Evolutionary conservation across 371 early-diverging fungal species (phyloP), one percentile per base, ranked within the genome.

Genomic region (Paraphysoderma sedebokerense): DNA sequence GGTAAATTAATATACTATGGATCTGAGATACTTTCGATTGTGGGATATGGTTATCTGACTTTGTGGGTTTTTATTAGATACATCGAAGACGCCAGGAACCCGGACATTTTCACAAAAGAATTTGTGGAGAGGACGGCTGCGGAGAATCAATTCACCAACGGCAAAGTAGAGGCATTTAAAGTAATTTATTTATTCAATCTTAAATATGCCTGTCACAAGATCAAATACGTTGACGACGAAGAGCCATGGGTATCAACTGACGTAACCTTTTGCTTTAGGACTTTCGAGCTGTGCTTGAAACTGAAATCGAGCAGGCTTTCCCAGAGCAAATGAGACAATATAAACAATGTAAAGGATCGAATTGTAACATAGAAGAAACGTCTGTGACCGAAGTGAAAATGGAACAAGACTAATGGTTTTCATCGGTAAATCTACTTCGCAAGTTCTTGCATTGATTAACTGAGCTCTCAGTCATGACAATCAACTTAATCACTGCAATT

Each of bases 91-190:
- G 80, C 77, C 22, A 65, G 66, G 42, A 82, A 79, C 38, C 82
- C 82, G 2, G 79, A 82, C 54, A 62, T 77, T 31, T 82, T 81
- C 46, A 79, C 80, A 22, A 77, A 76, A 60, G 69, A 63, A 34
- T 82, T 79, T 54, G 67, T 77, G 46, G 80, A 79, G 56, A 63
- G 81, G 44, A 63, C 75, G 33, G 82, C 79, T 15, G 79, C 72
- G n/a, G 82, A 82, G 55, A 82, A 81, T 53, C 82, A 82, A 50
- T 81, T 74, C 39, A 78, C 82, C 0, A 74, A 82, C 48, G 82
- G 82, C 48, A 81, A 81, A 52, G 70, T 79, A 42, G 59, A 67
- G 15, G 80, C 82, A 15, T 66, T 82, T 36, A 67, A 67, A 51
- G 77, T 68, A 70, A 55, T 26, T 36, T 42, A 19, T 37, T 29